These are phyloP conservation scores for Talaromyces sp. DNA, from an alignment of 2,329 filamentous ascomycete genomes.

Conservation along the genomic window DNA sequence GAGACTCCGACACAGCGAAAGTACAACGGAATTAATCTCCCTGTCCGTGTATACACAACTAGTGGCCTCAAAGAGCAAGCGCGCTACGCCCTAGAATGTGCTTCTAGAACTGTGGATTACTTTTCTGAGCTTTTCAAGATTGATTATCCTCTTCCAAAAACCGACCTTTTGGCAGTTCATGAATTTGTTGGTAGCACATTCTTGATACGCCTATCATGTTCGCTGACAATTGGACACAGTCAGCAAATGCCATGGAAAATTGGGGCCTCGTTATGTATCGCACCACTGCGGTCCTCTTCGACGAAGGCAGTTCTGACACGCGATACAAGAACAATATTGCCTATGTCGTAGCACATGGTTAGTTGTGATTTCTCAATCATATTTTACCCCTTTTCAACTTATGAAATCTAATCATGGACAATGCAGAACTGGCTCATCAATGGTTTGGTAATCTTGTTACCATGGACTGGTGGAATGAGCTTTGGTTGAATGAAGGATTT, in stretches of 20 bases:
- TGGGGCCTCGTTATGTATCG: conserved; percentile 96
- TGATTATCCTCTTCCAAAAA: conserved; percentile 89
- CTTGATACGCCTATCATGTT: background rate
- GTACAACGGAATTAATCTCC: conserved; percentile 86
- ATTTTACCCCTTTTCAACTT: background rate
- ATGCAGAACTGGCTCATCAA: conserved; percentile 77
- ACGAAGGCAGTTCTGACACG: conserved; percentile 84
- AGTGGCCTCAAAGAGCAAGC: conserved; percentile 91
- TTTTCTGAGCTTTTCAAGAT: conserved; percentile 92
- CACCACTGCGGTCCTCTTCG: conserved; percentile 92
- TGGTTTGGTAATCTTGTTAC: conserved; percentile 96
- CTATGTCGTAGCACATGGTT: conserved; percentile 87
- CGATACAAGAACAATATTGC: conserved; percentile 90
- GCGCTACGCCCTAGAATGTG: conserved; percentile 81
- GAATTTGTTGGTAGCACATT: conserved; percentile 64
- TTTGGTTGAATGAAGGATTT: conserved; percentile 94
- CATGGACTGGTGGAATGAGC: conserved; percentile 94
- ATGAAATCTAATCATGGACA: conserved; percentile 4
- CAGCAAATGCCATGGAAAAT: conserved; percentile 80
- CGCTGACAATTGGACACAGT: conserved; percentile 35
- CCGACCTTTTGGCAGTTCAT: conserved; percentile 83
- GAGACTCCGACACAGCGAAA: conserved; percentile 84
- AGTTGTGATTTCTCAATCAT: conserved; percentile 10
- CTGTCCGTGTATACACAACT: conserved; percentile 93
- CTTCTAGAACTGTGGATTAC: conserved; percentile 89